Evolutionary conservation across 2,329 filamentous ascomycete genomes (phyloP).

Genomic region (Trichoderma semiorbis): DNA sequence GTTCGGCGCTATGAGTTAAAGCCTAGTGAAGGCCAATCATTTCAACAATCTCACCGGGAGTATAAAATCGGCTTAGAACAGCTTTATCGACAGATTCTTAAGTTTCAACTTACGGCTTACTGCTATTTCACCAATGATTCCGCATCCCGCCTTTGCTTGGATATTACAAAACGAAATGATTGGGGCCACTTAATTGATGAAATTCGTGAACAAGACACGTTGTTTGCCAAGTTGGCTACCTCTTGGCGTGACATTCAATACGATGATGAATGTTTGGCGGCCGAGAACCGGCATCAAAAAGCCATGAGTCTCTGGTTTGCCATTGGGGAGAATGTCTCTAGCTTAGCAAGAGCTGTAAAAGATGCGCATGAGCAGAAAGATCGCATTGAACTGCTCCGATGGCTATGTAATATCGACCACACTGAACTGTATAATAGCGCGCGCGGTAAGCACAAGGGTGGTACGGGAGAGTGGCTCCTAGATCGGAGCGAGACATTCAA

Average conservation of each 20-base stretch:
- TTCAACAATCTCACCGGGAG: background rate
- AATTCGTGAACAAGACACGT: background rate
- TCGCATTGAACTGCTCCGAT: background rate
- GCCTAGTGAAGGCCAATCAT: background rate
- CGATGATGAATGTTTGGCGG: background rate
- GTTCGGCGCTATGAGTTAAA: background rate
- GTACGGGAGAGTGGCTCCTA: background rate
- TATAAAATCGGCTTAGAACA: background rate
- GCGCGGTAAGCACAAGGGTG: background rate
- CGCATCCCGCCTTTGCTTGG: background rate
- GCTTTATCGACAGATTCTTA: background rate
- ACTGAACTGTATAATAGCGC: background rate
- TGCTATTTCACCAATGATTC: background rate
- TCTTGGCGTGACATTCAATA: background rate
- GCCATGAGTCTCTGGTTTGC: background rate
- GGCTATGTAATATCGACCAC: background rate
- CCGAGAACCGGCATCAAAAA: background rate
- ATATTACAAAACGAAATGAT: background rate
- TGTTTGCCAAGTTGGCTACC: background rate
- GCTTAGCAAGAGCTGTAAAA: background rate
- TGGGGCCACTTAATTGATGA: background rate
- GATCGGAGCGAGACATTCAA: background rate
- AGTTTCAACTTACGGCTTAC: background rate
- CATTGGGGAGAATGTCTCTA: background rate
- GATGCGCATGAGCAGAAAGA: background rate